phyloP scores from a whole-genome alignment of 2,329 filamentous ascomycete genomes.

The Thelonectria blattea region DNA sequence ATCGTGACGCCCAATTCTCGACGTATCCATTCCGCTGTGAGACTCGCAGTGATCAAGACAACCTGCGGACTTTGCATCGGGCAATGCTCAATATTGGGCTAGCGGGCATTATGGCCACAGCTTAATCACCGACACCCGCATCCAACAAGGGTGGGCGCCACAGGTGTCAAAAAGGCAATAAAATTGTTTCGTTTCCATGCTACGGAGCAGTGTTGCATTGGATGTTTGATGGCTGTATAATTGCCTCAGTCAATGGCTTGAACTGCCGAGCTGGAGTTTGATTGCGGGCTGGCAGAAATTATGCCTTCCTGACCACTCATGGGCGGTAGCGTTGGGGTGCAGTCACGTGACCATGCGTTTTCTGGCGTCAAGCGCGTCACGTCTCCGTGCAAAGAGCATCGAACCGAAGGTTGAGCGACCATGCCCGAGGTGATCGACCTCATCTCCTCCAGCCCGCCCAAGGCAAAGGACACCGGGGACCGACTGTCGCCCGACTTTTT shows the following conservation, averaged over 20 bases:
- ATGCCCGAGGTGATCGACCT: slow-evolving; percentile 47
- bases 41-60: background rate
- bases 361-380: background rate
- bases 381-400: too few relatives aligned
- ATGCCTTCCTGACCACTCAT: background rate
- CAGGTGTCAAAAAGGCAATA: background rate
- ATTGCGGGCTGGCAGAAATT: background rate
- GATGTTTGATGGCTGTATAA: background rate
- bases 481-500: slow-evolving; percentile 17
- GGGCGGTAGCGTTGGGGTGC: too few relatives aligned
- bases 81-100: background rate
- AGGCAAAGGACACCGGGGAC: background rate
- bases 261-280: background rate
- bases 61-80: background rate
- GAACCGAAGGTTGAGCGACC: too few relatives aligned
- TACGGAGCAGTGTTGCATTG: background rate
- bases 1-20: background rate
- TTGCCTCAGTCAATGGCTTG: background rate
- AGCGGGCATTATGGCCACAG: background rate
- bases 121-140: background rate
- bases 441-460: slow-evolving; percentile 44
- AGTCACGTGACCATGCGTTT: background rate
- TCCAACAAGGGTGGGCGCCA: background rate
- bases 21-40: background rate
- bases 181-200: background rate